These are phyloP conservation scores for Coniochaeta sp. DNA, from an alignment of 2,329 filamentous ascomycete species.

Conservation along the genomic window DNA sequence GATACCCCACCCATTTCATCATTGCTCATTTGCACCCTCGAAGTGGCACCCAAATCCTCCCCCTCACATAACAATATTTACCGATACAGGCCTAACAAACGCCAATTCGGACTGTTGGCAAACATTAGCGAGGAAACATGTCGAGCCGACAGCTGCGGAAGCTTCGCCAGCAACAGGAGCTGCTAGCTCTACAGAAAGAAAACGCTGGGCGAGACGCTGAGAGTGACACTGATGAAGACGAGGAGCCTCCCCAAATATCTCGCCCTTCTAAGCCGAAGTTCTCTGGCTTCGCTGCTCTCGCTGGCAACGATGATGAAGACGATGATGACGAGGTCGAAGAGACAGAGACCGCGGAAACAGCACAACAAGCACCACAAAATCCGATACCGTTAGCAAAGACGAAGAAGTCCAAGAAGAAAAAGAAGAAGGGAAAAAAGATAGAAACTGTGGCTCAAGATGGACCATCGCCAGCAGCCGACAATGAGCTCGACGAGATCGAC, in stretches of 20 bases:
- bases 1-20: neutral
- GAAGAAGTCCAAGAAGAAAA: constrained; percentile 27
- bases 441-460: constrained; percentile 22
- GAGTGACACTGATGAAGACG: constrained; percentile 19
- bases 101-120: neutral
- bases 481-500: constrained; percentile 47
- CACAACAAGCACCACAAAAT: constrained; percentile 6
- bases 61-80: too few relatives aligned
- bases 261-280: constrained; percentile 39
- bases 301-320: constrained; percentile 32
- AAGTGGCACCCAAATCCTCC: too few relatives aligned
- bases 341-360: constrained; percentile 17
- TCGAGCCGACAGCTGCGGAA: constrained; percentile 45
- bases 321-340: constrained; percentile 29
- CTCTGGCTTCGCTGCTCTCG: constrained; percentile 41
- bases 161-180: constrained; percentile 42
- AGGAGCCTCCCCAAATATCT: constrained; percentile 21
- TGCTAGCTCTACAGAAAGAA: constrained; percentile 21
- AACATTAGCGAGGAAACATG: constrained; percentile 24
- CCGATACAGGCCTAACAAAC: neutral
- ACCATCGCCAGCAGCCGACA: constrained; percentile 6
- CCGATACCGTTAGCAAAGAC: constrained; percentile 24
- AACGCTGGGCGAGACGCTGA: constrained; percentile 22
- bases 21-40: too few relatives aligned
- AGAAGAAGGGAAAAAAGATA: constrained; percentile 27